phyloP scores from a whole-genome alignment of 768 basidiomycete species.

The Kwoniella bestiolae region DNA sequence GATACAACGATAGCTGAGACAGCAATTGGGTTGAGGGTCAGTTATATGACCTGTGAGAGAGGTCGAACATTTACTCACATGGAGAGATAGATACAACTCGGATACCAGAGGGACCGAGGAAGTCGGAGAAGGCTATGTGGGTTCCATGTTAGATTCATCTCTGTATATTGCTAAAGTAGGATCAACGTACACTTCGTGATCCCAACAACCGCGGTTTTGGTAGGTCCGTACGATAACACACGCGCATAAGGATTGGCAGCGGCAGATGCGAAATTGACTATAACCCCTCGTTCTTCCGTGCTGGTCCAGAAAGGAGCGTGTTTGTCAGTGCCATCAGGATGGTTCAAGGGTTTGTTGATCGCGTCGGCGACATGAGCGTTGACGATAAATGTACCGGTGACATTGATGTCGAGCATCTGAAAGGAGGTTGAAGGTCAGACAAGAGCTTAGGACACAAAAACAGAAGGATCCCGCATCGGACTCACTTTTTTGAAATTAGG shows the following conservation, averaged over 20 bases:
- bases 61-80: conserved; percentile 37
- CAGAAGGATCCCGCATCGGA: no score
- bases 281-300: conserved; percentile 53
- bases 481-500: conserved; percentile 49
- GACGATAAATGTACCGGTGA: conserved; percentile 49
- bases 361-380: conserved; percentile 54
- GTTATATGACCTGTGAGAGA: conserved; percentile 9
- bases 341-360: conserved; percentile 48
- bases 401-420: conserved; percentile 52
- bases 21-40: neutral
- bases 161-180: neutral
- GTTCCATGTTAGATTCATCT: neutral
- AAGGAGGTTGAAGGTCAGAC: conserved; percentile 4
- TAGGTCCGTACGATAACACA: conserved; percentile 51
- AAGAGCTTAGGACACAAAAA: no score
- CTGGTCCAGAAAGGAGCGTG: conserved; percentile 41
- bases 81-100: conserved; percentile 51
- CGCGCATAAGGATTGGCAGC: conserved; percentile 50
- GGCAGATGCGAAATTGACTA: conserved; percentile 53
- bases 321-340: conserved; percentile 32
- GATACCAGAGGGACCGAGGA: conserved; percentile 53
- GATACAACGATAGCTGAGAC: conserved; percentile 35
- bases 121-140: conserved; percentile 37
- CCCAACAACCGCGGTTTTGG: conserved; percentile 47
- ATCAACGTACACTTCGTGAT: conserved; percentile 39